phyloP scores from a whole-genome alignment of 768 basidiomycete genomes.

The Auriscalpium orientale region DNA sequence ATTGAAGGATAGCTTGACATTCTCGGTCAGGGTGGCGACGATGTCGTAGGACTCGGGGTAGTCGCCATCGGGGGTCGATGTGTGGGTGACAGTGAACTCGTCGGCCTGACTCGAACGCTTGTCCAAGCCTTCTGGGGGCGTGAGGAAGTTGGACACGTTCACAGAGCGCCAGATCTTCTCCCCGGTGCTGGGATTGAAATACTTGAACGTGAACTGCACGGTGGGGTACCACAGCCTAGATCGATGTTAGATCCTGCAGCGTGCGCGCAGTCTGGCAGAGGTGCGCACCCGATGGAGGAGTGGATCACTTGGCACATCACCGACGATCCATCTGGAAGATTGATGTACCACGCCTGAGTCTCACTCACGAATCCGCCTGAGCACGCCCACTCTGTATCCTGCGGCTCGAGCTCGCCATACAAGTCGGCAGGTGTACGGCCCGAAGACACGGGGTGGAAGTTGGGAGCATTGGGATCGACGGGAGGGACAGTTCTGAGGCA shows the following conservation, averaged over 20 bases:
- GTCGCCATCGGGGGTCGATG: constrained; percentile 46
- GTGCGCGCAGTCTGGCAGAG: constrained; percentile 5
- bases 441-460: constrained; percentile 78
- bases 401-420: constrained; percentile 66
- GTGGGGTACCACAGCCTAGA: constrained; percentile 86
- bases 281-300: constrained; percentile 76
- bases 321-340: constrained; percentile 70
- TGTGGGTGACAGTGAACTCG: constrained; percentile 72
- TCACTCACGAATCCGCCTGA: constrained; percentile 81
- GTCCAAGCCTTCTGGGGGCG: constrained; percentile 70
- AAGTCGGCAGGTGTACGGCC: constrained; percentile 46
- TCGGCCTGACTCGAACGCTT: constrained; percentile 83
- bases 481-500: constrained; percentile 43
- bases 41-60: constrained; percentile 73
- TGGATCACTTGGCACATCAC: constrained; percentile 84
- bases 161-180: constrained; percentile 79
- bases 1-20: constrained; percentile 75
- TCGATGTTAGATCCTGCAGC: constrained; percentile 1
- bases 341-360: constrained; percentile 82
- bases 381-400: constrained; percentile 80
- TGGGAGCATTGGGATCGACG: constrained; percentile 61
- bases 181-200: constrained; percentile 70
- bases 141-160: constrained; percentile 74
- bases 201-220: constrained; percentile 89
- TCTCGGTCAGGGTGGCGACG: constrained; percentile 67